Conservation (phyloP, 106 monocot genomes). For the Agapanthus africanus region DNA sequence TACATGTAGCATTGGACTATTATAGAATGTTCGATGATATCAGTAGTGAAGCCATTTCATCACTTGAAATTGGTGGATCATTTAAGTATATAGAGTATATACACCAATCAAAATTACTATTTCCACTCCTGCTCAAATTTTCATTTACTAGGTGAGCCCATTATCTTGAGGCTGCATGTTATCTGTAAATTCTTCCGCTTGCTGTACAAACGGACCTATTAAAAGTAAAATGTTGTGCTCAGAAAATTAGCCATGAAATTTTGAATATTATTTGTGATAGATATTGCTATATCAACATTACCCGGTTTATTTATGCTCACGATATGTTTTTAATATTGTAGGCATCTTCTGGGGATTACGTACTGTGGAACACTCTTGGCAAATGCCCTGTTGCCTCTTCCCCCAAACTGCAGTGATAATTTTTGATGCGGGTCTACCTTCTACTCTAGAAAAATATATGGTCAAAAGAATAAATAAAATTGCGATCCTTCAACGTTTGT, state of each 20-base stretch:
- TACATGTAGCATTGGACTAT: background rate
- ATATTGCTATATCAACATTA: background rate
- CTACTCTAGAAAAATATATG: too few relatives aligned
- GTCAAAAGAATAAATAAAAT: too few relatives aligned
- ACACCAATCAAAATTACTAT: background rate
- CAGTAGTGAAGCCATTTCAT: background rate
- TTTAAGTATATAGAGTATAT: background rate
- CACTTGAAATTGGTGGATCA: background rate
- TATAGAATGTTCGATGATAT: background rate
- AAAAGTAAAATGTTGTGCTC: background rate
- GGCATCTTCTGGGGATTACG: conserved; percentile 71
- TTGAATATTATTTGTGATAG: background rate
- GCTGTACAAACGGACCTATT: background rate
- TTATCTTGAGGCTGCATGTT: too few relatives aligned
- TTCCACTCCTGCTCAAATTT: background rate
- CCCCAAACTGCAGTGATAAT: conserved; percentile 12
- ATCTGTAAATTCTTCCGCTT: too few relatives aligned
- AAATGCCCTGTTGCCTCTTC: conserved; percentile 52
- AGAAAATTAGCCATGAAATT: too few relatives aligned
- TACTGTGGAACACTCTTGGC: conserved; percentile 89
- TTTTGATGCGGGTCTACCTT: too few relatives aligned
- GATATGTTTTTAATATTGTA: conserved; percentile 12
- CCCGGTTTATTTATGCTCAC: background rate
- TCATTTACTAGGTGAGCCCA: background rate
- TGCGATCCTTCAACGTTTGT: too few relatives aligned